Evolutionary conservation across 2,329 filamentous ascomycete species (phyloP), one percentile per base, ranked within the genome.

Genomic region (Talaromyces rugulosus): DNA sequence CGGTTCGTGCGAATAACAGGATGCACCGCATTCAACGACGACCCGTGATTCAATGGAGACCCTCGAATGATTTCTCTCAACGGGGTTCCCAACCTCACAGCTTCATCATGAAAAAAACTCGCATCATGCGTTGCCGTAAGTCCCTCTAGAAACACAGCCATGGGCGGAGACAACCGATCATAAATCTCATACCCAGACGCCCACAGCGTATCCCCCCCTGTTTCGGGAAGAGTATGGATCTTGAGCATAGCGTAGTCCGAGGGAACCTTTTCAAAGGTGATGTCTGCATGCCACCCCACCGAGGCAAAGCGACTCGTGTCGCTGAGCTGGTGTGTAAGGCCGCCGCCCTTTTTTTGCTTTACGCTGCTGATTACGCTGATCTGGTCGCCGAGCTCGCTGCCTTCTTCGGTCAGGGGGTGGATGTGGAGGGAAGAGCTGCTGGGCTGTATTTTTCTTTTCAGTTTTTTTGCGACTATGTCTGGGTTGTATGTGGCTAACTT

Each of bases 1-100:
- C 56, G 85, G 65, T 88, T 87, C 1, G 85, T 87, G 14, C 85
- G 79, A 7, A 87, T 77, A 0, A 87, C 79, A 0, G 84, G 84
- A 66, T 87, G 85, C 0, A 79, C 72, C 0, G 84, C 80, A 23
- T 73, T 74, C n/a, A 87, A 71, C 1, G 80, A 74, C 2, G 69
- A 69, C 7, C 85, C 85, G 2, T 82, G 72, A 67, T 87, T 87
- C 65, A 82, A 78, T 0, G 85, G 83, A 0, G 81, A 75, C 2
- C 84, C 84, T 23, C 85, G 77, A 16, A 77, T 72, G 42, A 44
- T 54, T 16, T 58, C 42, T 30, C 54, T 31, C 42, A 61, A 9
- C 16, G 31, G 42, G 16, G 57, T 57, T 3, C 54, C 53, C n/a
- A 59, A 50, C 34, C 56, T 14, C 44, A 18, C 34, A 23, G 56